Evolutionary conservation across 495 filamentous ascomycete genomes (phyloP), one percentile per base, ranked within the genome.

Genomic region (Friedmanniomyces simplex): DNA sequence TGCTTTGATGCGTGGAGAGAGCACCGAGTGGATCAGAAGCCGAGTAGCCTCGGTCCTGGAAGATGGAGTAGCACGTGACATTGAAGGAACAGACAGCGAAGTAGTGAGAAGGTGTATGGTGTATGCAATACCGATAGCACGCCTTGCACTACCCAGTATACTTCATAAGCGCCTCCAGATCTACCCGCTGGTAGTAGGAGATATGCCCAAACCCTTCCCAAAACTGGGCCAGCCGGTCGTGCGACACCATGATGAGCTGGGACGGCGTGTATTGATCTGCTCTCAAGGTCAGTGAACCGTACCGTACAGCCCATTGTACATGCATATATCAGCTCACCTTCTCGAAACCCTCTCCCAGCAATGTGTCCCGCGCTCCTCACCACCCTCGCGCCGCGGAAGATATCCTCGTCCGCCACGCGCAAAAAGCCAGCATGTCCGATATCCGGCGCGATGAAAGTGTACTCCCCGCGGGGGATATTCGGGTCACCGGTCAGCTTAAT

Each of bases 401-500:
- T 79, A 14, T 77, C 70, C 55, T 91, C 84, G 20, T 79, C 71
- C 8, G 80, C 82, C n/a, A 80, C 74, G 13, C 82, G 73, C 25
- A 85, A 43, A 16, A 82, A 66, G 10, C 87, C 89, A 1, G 57
- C 68, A 0, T 76, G 71, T 0, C 86, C 83, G 28, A 95, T 81
- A 63, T 96, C 88, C 21, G 88, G 78, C 0, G 83, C 83, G 6
- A 85, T 72, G 66, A 91, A 96, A 0, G 88, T 86, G 57, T 80
- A 79, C 64, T 95, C 84, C 16, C 91, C 91, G 39, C 90, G 78
- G 6, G 90, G 91, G 21, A 97, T 81, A 61, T 96, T 93, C 0
- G 81, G 79, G 62, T 97, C 91, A 1, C 91, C 91, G 0, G 91
- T 97, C 32, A 97, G 72, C 66, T 97, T 97, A 66, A 96, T 80